Evolutionary conservation across 495 filamentous ascomycete genomes (phyloP).

Genomic region (Xylaria sp.): DNA sequence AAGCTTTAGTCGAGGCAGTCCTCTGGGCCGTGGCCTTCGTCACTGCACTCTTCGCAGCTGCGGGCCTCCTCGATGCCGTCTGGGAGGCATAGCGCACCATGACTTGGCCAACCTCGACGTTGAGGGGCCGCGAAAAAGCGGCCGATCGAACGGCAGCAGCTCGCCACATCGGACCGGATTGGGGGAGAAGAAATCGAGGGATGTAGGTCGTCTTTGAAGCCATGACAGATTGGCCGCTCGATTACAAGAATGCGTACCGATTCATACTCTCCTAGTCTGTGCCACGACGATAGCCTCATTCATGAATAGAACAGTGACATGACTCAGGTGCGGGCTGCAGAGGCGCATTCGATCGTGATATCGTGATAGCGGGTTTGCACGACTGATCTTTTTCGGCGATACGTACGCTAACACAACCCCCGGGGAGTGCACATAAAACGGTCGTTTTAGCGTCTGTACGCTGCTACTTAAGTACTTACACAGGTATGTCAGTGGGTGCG

Average conservation of each 20-base stretch:
- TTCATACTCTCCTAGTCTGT: background rate
- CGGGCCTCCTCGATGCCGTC: constrained; percentile 32
- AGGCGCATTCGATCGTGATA: background rate
- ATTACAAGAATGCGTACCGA: no score
- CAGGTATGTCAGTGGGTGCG: background rate
- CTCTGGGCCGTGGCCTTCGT: constrained; percentile 2
- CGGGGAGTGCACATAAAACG: constrained; percentile 9
- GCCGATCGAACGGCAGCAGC: constrained; percentile 32
- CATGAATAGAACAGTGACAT: background rate
- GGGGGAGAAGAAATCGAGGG: constrained; percentile 62
- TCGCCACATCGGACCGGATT: constrained; percentile 56
- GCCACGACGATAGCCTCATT: constrained; percentile 9
- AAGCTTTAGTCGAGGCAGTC: constrained; percentile 32
- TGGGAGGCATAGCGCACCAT: constrained; percentile 46
- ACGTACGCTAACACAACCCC: background rate
- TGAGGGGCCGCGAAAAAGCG: constrained; percentile 34
- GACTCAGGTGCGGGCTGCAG: background rate
- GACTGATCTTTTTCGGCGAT: background rate
- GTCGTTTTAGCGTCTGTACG: no score
- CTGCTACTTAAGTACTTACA: no score
- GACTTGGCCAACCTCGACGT: constrained; percentile 35
- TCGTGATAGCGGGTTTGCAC: background rate
- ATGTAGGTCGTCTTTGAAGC: constrained; percentile 50
- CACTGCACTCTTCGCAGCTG: constrained; percentile 13
- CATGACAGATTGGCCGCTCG: constrained; percentile 37